Evolutionary conservation across 129 eudicot genomes (phyloP).

Genomic region (Ambrosia trifida): DNA sequence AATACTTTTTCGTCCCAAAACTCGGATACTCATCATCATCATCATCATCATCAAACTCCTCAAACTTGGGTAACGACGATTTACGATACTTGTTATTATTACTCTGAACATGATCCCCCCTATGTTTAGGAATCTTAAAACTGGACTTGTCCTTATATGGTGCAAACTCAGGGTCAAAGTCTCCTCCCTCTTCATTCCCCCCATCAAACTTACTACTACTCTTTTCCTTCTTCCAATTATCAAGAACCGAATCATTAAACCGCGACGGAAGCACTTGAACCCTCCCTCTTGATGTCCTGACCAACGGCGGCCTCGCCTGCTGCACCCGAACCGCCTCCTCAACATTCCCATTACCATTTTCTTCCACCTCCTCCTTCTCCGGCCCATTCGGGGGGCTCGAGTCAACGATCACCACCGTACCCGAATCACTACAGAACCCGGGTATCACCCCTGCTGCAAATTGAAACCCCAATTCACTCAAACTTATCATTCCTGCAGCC

Average conservation of each 20-base stretch:
- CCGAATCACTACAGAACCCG: constrained; percentile 31
- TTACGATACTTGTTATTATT: constrained; percentile 33
- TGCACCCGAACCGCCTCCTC: constrained; percentile 31
- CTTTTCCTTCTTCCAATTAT: constrained; percentile 96
- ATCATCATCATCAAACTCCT: constrained; percentile 27
- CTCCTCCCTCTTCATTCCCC: constrained; percentile 35
- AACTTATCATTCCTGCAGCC: constrained; percentile 68
- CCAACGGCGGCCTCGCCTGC: constrained; percentile 73
- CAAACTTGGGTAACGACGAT: constrained; percentile 39
- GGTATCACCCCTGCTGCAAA: constrained; percentile 34
- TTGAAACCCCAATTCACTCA: constrained; percentile 47
- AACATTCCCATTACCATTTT: constrained; percentile 15
- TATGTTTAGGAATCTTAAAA: constrained; percentile 24
- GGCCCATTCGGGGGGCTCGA: constrained; percentile 32
- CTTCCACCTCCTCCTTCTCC: constrained; percentile 18
- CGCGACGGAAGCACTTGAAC: constrained; percentile 95
- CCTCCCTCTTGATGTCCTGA: constrained; percentile 87
- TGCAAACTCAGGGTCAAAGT: constrained; percentile 56
- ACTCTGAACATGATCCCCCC: constrained; percentile 24
- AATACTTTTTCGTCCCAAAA: constrained; percentile 27
- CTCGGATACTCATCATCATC: constrained; percentile 27
- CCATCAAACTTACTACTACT: constrained; percentile 28
- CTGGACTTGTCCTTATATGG: constrained; percentile 39
- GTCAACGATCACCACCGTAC: constrained; percentile 41
- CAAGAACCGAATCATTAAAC: constrained; percentile 83